A percentile compares a stretch with the other conserved stretches of the same genome.
phyloP scores from a whole-genome alignment of 2,329 filamentous ascomycete species.

The Talaromyces sp. region DNA sequence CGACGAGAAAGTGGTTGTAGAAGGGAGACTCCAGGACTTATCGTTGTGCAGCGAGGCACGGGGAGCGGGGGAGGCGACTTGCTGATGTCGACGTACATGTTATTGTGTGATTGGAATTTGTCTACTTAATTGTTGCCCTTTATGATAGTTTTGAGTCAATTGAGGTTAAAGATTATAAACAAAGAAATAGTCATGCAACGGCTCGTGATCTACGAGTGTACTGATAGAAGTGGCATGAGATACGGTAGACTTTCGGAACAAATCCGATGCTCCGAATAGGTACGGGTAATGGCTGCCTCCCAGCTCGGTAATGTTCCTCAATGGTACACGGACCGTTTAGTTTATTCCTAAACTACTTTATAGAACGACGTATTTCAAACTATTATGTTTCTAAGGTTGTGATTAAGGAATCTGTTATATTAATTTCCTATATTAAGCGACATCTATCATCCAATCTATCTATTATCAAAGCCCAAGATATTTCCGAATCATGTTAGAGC shows the following conservation, averaged over 20 bases:
- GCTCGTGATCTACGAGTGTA: too few species aligned
- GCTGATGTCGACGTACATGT: conserved; percentile 7
- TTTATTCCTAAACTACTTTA: not conserved
- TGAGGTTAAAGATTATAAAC: not conserved
- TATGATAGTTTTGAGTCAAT: too few species aligned
- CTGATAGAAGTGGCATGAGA: not conserved
- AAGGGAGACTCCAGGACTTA: conserved; percentile 27
- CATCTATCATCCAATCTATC: not conserved
- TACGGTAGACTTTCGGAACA: not conserved
- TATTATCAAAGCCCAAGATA: not conserved
- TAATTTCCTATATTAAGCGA: not conserved
- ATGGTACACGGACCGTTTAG: not conserved
- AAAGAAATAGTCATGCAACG: not conserved
- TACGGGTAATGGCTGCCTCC: not conserved
- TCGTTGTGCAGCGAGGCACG: not conserved
- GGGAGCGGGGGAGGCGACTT: conserved; percentile 11
- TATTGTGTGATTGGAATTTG: not conserved
- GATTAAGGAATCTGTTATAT: not conserved
- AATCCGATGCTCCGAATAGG: not conserved
- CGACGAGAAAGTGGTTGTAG: conserved; percentile 50
- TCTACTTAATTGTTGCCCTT: not conserved
- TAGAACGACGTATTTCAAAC: not conserved
- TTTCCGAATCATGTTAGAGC: not conserved
- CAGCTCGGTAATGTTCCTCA: not conserved
- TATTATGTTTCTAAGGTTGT: not conserved